Conservation (phyloP, 331 rosid genomes). For the Malus hybrid region DNA sequence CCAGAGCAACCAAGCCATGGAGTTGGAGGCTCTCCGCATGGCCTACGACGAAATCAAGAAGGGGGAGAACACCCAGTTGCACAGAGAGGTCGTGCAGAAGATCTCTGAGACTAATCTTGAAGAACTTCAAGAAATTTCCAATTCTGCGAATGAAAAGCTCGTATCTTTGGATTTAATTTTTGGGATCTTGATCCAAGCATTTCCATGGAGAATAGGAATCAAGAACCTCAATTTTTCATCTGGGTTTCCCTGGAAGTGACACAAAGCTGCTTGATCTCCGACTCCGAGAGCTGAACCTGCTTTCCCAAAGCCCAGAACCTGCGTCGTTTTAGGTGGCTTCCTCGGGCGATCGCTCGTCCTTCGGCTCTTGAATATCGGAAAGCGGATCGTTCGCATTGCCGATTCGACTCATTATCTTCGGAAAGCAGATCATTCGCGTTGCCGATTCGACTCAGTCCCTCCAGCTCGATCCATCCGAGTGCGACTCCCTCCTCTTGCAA, state of each 20-base stretch:
- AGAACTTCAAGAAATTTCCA: too few species aligned
- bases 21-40: conserved; percentile 93
- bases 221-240: too few species aligned
- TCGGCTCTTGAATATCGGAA: conserved; percentile 44
- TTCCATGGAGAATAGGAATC: too few species aligned
- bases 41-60: conserved; percentile 97
- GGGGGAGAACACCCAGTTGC: conserved; percentile 82
- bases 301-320: conserved; percentile 45
- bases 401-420: too few species aligned
- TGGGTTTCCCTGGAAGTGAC: too few species aligned
- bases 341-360: conserved; percentile 65
- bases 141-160: too few species aligned
- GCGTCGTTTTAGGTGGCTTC: conserved; percentile 80
- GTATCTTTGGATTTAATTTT: too few species aligned
- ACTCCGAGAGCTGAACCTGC: too few species aligned
- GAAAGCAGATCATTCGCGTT: conserved; percentile 41
- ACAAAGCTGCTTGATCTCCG: too few species aligned
- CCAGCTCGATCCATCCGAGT: conserved; percentile 35
- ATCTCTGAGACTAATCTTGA: conserved; percentile 10
- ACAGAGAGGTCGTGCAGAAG: conserved; percentile 73
- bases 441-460: conserved; percentile 63
- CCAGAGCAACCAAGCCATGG: conserved; percentile 44
- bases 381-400: conserved; percentile 22
- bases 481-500: conserved; percentile 44
- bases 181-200: too few species aligned